Conservation (phyloP, 768 basidiomycete species). For the Pisolithus orientalis region DNA sequence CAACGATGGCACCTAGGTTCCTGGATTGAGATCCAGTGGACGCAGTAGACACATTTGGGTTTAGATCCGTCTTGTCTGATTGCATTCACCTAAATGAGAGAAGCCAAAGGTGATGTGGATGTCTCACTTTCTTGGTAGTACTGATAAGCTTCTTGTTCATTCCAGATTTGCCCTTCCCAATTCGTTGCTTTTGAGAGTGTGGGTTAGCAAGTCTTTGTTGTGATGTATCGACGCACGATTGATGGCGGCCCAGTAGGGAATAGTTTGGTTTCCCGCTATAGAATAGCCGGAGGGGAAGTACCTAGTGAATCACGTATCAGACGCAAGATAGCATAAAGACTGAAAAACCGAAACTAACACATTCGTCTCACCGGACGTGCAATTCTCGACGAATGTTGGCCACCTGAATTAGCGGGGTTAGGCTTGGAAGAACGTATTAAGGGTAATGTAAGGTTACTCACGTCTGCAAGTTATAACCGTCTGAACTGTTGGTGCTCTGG, state of each 20-base stretch:
- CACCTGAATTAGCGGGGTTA: conserved; percentile 12
- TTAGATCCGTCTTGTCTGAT: neutral
- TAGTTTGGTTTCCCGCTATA: conserved; percentile 25
- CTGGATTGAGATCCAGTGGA: too few relatives aligned
- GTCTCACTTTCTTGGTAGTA: neutral
- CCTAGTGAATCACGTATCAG: neutral
- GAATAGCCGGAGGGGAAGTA: conserved; percentile 36
- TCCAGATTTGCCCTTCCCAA: neutral
- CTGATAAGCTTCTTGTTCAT: neutral
- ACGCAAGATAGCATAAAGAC: neutral
- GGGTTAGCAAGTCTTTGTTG: neutral
- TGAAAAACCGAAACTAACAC: conserved; percentile 7
- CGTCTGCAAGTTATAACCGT: conserved; percentile 15
- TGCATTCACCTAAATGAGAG: neutral
- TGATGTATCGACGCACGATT: conserved; percentile 33
- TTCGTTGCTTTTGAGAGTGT: neutral
- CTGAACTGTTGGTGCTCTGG: conserved; percentile 28
- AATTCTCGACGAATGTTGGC: conserved; percentile 15
- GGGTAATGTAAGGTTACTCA: conserved; percentile 15
- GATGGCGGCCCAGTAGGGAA: conserved; percentile 44
- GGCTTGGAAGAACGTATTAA: neutral
- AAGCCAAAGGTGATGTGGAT: too few relatives aligned
- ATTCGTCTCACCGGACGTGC: conserved; percentile 10
- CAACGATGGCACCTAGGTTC: too few relatives aligned
- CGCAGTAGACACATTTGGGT: neutral